These are phyloP conservation scores for Boletus huronensis DNA, from an alignment of 768 basidiomycete genomes.

Conservation along the genomic window DNA sequence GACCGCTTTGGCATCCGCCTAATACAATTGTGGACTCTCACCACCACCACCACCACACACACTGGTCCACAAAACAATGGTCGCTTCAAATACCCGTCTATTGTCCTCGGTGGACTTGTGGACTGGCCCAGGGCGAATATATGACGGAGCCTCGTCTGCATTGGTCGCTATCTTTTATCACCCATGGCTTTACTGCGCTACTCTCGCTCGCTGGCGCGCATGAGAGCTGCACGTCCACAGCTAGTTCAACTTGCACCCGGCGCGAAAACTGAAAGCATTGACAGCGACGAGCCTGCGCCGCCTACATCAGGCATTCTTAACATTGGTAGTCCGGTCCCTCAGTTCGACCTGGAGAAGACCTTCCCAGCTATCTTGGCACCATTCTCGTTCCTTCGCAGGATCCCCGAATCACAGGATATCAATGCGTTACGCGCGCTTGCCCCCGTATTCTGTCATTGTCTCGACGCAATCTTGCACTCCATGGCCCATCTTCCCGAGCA, in stretches of 20 bases:
- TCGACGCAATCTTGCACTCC: slow-evolving; percentile 29
- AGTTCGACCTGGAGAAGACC: slow-evolving; percentile 32
- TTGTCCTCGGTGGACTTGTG: slow-evolving; percentile 20
- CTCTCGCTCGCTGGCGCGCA: slow-evolving; percentile 14
- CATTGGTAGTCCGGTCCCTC: slow-evolving; percentile 5
- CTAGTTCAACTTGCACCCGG: neutral
- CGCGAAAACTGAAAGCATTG: slow-evolving; percentile 22
- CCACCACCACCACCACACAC: neutral
- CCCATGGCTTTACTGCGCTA: slow-evolving; percentile 6
- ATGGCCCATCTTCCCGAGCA: slow-evolving; percentile 22
- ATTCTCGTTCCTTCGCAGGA: slow-evolving; percentile 24
- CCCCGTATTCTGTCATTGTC: slow-evolving; percentile 20
- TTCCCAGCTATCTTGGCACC: slow-evolving; percentile 37
- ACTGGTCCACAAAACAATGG: neutral
- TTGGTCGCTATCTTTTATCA: neutral
- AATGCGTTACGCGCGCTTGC: slow-evolving; percentile 29
- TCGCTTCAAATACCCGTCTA: neutral
- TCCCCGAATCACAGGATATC: slow-evolving; percentile 24
- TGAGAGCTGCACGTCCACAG: neutral
- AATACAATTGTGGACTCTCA: neutral
- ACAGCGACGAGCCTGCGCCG: slow-evolving; percentile 26
- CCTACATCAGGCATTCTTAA: slow-evolving; percentile 17
- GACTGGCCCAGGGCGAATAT: slow-evolving; percentile 1
- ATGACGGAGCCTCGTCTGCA: neutral
- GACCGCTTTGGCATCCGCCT: slow-evolving; percentile 1